Conservation (phyloP, 2,329 filamentous ascomycete species). For the Ambrosiella cleistominuta region DNA sequence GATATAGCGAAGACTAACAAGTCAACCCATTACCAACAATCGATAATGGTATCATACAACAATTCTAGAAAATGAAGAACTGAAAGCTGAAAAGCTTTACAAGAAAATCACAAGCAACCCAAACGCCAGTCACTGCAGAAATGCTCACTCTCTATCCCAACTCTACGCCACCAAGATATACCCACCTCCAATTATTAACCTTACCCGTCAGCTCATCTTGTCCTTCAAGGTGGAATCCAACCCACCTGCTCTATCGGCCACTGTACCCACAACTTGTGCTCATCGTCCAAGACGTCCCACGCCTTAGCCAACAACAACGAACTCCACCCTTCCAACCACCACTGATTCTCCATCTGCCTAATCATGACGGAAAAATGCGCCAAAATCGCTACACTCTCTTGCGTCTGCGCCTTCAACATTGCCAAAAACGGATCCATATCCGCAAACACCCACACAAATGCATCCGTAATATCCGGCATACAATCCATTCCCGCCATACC, state of each 20-base stretch:
- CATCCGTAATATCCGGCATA: constrained; percentile 20
- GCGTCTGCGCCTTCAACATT: constrained; percentile 18
- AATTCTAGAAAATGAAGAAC: not conserved
- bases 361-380: constrained; percentile 21
- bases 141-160: too few relatives aligned
- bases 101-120: not conserved
- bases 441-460: constrained; percentile 24
- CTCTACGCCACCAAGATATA: too few relatives aligned
- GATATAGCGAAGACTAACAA: not conserved
- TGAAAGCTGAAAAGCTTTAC: not conserved
- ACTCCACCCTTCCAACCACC: constrained; percentile 23
- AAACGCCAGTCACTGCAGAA: not conserved
- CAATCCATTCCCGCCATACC: constrained; percentile 2
- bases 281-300: constrained; percentile 20
- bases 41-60: too few relatives aligned
- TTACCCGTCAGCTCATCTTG: not conserved
- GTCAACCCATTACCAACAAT: too few relatives aligned
- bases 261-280: constrained; percentile 21
- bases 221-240: constrained; percentile 11
- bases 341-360: constrained; percentile 18
- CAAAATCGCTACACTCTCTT: constrained; percentile 20
- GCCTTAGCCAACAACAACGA: constrained; percentile 19
- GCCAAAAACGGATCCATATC: constrained; percentile 21
- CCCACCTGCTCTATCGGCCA: constrained; percentile 16
- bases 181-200: too few relatives aligned